Base-by-base conservation (phyloP, 495 filamentous ascomycete genomes). In the Emericellopsis terricola region DNA sequence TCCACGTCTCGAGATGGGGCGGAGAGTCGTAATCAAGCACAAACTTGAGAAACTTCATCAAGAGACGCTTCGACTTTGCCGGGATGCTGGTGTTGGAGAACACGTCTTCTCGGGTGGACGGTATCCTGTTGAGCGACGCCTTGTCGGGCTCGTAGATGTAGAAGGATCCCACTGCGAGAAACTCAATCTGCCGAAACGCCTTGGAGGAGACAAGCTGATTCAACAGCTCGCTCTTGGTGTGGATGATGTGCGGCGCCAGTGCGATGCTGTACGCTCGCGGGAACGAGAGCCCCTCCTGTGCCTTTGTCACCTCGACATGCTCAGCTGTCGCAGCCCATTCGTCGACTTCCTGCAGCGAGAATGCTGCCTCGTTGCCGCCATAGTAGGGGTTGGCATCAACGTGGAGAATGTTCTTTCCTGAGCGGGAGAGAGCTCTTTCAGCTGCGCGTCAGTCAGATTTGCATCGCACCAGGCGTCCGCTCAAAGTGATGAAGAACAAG, bases 121-220 rank as follows among this genome's bases (percentile, higher is more conserved):
- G 84, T 36, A 94, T 74, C 15, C 73, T 71, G 24, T 60, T 56
- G 18, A 89, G 50, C 23, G 23, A 26, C 6, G 23, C 6, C 3
- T 44, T 24, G n/a, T 42, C 15, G 3, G 55, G 45, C 34, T 55
- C 47, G 48, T 77, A 76, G 23, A 93, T 72, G 71, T 77, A 96
- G 79, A 85, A 96, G 38, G 80, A 87, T 19, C 91, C 91, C 5
- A 96, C 78, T 4, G 89, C 84, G 40, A 86, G 73, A 52, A 94
- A 97, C 42, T 94, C 86, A 38, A 97, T 67, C 52, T 92, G 81
- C 20, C 71, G 70, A 41, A 91, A 81, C 34, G 91, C 76, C 40
- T 78, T 78, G 1, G 87, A 94, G 3, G 84, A 82, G 26, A 96
- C 75, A 24, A 97, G 66, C 38, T 73, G 64, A 4, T 71, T 64